These are phyloP conservation scores for Phaeophleospora eucalypticola DNA, from an alignment of 2,329 filamentous ascomycete genomes.

Conservation along the genomic window DNA sequence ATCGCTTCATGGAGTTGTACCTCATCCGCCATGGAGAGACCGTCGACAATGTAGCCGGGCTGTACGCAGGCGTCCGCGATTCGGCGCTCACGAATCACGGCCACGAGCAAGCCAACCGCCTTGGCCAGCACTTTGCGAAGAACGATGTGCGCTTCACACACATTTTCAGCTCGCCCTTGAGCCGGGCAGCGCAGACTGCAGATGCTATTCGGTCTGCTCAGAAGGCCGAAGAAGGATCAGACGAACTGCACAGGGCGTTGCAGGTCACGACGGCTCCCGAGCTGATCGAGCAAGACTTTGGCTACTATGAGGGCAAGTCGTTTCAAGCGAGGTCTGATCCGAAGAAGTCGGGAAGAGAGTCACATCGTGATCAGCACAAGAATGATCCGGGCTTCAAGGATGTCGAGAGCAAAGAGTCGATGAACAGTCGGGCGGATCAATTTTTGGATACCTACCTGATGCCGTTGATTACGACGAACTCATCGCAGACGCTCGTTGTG, in stretches of 20 bases:
- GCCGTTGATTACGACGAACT: slow-evolving; percentile 46
- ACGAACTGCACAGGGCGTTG: slow-evolving; percentile 14
- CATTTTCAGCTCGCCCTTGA: slow-evolving; percentile 74
- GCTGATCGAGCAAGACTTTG: slow-evolving; percentile 71
- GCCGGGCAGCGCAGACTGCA: slow-evolving; percentile 69
- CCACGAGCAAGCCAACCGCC: slow-evolving; percentile 67
- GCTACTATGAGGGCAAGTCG: slow-evolving; percentile 63
- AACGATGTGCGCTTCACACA: slow-evolving; percentile 62
- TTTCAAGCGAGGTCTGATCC: slow-evolving; percentile 44
- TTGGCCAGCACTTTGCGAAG: slow-evolving; percentile 64
- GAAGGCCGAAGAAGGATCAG: slow-evolving; percentile 5
- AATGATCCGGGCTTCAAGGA: slow-evolving; percentile 48
- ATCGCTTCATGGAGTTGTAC: slow-evolving; percentile 57
- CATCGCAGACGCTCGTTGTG: slow-evolving; percentile 37
- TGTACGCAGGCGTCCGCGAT: slow-evolving; percentile 77
- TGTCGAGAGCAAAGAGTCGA: slow-evolving; percentile 64
- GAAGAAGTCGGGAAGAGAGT: slow-evolving; percentile 36
- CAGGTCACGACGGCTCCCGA: slow-evolving; percentile 43
- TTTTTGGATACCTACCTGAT: slow-evolving; percentile 65
- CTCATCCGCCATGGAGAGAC: slow-evolving; percentile 86
- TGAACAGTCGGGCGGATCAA: slow-evolving; percentile 58
- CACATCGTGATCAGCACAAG: slow-evolving; percentile 38
- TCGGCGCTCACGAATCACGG: slow-evolving; percentile 79
- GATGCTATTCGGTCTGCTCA: slow-evolving; percentile 60
- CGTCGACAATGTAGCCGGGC: slow-evolving; percentile 77